phyloP scores from a whole-genome alignment of 257 asterid genomes.

The Nicotiana knightiana region DNA sequence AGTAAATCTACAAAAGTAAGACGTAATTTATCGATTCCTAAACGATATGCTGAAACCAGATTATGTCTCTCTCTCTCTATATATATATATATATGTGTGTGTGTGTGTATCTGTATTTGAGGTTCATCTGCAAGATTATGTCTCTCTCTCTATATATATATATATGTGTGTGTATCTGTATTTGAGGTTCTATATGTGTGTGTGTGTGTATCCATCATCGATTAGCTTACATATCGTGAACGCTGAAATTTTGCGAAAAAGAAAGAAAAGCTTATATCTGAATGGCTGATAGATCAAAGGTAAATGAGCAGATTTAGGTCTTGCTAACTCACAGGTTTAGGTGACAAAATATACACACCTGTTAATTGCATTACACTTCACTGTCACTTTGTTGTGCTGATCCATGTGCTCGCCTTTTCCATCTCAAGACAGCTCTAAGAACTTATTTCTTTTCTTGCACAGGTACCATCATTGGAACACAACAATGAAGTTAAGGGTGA shows the following conservation, averaged over 20 bases:
- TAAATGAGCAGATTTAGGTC: not conserved
- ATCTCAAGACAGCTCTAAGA: not conserved
- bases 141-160: not conserved
- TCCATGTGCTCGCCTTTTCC: not conserved
- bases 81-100: too few species aligned
- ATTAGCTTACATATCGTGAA: not conserved
- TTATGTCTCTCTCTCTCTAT: not conserved
- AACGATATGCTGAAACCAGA: not conserved
- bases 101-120: not conserved
- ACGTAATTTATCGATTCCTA: not conserved
- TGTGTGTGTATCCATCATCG: not conserved
- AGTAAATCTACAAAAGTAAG: not conserved
- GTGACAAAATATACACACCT: not conserved
- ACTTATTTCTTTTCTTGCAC: not conserved
- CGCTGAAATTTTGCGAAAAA: not conserved
- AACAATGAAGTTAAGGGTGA: conserved; percentile 77
- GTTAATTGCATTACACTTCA: not conserved
- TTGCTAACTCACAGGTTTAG: not conserved
- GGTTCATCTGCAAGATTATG: not conserved
- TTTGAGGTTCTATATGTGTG: too few species aligned
- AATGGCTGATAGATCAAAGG: not conserved
- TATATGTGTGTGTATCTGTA: too few species aligned
- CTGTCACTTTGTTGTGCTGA: not conserved
- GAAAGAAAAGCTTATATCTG: not conserved
- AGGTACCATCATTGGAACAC: conserved; percentile 89